A percentile compares a stretch with the other conserved stretches of the same genome.
Evolutionary conservation across 768 basidiomycete genomes (phyloP).

Genomic region (Strobilomyces confusus): DNA sequence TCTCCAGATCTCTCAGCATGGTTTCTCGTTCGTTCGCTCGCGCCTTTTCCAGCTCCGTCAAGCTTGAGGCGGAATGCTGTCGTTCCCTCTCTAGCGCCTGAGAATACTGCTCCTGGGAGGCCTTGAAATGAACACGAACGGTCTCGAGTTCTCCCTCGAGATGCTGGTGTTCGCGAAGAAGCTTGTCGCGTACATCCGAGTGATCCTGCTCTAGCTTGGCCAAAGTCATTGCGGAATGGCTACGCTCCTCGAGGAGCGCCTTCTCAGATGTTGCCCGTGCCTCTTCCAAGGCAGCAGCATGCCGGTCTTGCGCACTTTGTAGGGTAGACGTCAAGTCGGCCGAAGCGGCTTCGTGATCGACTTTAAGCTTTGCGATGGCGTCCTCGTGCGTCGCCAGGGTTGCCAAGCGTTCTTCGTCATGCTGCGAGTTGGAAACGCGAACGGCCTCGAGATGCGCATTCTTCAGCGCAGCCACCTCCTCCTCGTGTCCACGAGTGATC

Average conservation of each 20-base stretch:
- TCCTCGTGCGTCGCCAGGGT: constrained; percentile 42
- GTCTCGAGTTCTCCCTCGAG: constrained; percentile 54
- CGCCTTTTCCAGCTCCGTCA: constrained; percentile 16
- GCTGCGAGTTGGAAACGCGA: constrained; percentile 23
- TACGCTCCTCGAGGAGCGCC: constrained; percentile 44
- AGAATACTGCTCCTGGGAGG: constrained; percentile 18
- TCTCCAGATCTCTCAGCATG: constrained; percentile 45
- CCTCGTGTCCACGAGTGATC: constrained; percentile 52
- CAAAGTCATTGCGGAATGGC: constrained; percentile 40
- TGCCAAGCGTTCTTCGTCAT: constrained; percentile 35
- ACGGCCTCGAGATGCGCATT: constrained; percentile 44
- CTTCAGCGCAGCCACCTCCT: constrained; percentile 49
- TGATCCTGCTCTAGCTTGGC: constrained; percentile 51
- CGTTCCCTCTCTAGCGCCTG: constrained; percentile 27
- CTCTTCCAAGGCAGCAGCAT: constrained; percentile 36
- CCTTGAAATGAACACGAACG: constrained; percentile 42
- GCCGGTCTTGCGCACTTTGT: constrained; percentile 33
- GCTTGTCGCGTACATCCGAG: constrained; percentile 42
- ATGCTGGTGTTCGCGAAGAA: constrained; percentile 34
- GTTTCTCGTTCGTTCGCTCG: constrained; percentile 21
- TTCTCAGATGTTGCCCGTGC: constrained; percentile 30
- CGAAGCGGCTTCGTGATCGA: constrained; percentile 47
- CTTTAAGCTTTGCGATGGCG: constrained; percentile 36
- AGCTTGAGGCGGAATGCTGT: constrained; percentile 19
- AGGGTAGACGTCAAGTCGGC: constrained; percentile 39